These are phyloP conservation scores for sorghum (Sorghum bicolor) DNA, from an alignment of 176 grass and related monocot genomes.

Conservation along the genomic window DNA sequence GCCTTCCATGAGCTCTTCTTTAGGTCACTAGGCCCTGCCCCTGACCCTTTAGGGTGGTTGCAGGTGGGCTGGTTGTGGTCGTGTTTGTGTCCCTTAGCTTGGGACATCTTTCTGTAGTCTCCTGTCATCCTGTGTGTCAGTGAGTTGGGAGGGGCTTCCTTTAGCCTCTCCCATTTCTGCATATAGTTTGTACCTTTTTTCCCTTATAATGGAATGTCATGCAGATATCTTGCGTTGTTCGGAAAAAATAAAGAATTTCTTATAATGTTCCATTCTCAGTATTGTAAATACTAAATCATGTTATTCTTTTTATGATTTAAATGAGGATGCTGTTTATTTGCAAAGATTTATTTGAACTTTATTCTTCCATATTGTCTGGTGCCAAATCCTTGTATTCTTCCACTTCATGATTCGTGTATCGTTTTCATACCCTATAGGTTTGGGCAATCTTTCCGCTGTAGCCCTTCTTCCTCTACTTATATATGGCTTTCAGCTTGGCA, in stretches of 20 bases:
- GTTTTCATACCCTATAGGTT: slow-evolving; percentile 39
- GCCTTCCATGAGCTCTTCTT: neutral
- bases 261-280: neutral
- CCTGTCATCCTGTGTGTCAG: neutral
- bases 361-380: neutral
- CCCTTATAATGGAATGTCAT: neutral
- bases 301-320: slow-evolving; percentile 13
- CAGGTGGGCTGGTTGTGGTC: neutral
- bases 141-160: neutral
- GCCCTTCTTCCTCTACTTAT: slow-evolving; percentile 63
- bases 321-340: slow-evolving; percentile 2
- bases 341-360: slow-evolving; percentile 20
- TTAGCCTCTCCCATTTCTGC: neutral
- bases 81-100: neutral
- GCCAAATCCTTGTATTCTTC: neutral
- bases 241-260: neutral
- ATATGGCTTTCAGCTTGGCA: slow-evolving; percentile 56
- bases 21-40: neutral
- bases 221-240: neutral
- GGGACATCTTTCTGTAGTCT: neutral
- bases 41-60: neutral
- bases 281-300: neutral
- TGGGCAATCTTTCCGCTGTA: slow-evolving; percentile 57
- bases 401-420: slow-evolving; percentile 5
- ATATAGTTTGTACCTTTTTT: neutral